Base-by-base conservation (phyloP, 257 asterid genomes). In the Capsicum pubescens region DNA sequence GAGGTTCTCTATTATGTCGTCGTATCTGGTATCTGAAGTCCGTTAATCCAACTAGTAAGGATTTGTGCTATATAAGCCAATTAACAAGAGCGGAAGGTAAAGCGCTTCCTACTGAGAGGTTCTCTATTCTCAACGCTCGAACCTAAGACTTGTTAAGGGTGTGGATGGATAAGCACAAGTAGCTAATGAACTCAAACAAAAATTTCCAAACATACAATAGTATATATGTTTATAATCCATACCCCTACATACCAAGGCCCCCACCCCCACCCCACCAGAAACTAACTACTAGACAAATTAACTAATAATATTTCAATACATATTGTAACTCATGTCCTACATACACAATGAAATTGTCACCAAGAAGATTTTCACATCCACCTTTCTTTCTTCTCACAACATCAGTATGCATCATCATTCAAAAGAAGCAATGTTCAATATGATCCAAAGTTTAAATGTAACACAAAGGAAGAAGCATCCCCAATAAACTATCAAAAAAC, bases 11-110 rank as follows among this genome's bases (percentile, higher is more conserved):
- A 54, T 77, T 26, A n/a, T n/a, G n/a, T n/a, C n/a, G n/a, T n/a
- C n/a, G n/a, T n/a, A n/a, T n/a, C 0, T 13, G 7, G 13, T 74
- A 1, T 74, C 0, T 3, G 7, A 50, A 26, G 4, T 0, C 0
- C 42, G 3, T 74, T 50, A 16, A 32, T 14, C 2, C 11, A 39
- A 72, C 59, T 72, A 19, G 26, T 48, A 19, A 46, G 58, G 0
- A 3, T 21, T n/a, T 72, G 10, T 3, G 58, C 5, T 10, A 12
- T 4, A 7, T 1, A 72, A 1, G 6, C 59, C 39, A 0, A 72
- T 15, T 35, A 32, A 26, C 44, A 0, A 0, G 0, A 0, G 12
- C 8, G 46, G 50, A 19, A 8, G 0, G 39, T n/a, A 46, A 71
- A 5, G 7, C 0, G 13, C 6, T 50, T 50, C 19, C 39, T 52